These are phyloP conservation scores for Trichophyton schoenleinii DNA, from an alignment of 2,329 filamentous ascomycete genomes.

Conservation along the genomic window DNA sequence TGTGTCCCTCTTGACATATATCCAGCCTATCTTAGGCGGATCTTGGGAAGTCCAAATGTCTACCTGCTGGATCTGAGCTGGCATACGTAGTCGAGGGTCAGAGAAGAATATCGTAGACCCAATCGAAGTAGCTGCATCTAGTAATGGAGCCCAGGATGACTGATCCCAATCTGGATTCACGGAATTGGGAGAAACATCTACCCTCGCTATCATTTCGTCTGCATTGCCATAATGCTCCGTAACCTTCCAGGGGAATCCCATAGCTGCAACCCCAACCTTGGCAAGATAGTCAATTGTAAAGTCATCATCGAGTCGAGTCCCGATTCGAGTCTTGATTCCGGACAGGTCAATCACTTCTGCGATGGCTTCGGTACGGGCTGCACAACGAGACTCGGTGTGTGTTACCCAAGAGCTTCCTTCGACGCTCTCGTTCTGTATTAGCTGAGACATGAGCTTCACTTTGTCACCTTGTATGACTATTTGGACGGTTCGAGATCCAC, in stretches of 20 bases:
- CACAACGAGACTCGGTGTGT: not conserved
- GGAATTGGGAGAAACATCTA: not conserved
- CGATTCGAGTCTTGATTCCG: not conserved
- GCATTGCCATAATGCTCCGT: not conserved
- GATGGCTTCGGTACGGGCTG: not conserved
- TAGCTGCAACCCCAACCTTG: not conserved
- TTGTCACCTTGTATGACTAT: not conserved
- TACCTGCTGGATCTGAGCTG: not conserved
- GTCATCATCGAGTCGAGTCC: not conserved
- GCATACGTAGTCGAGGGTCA: not conserved
- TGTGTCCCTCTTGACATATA: not conserved
- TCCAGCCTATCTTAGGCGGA: not conserved
- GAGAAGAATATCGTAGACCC: not conserved
- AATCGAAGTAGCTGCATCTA: not conserved
- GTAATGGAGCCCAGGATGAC: not conserved
- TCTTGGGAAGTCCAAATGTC: not conserved
- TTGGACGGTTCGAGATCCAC: not conserved
- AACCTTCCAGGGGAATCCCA: not conserved
- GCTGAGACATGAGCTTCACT: not conserved
- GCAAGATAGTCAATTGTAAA: not conserved
- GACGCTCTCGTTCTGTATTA: not conserved
- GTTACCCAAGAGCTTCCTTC: not conserved
- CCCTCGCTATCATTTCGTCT: not conserved
- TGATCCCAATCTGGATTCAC: not conserved
- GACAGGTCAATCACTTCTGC: not conserved